Base-by-base conservation (phyloP, 257 asterid species). In the Verbascum thapsus region DNA sequence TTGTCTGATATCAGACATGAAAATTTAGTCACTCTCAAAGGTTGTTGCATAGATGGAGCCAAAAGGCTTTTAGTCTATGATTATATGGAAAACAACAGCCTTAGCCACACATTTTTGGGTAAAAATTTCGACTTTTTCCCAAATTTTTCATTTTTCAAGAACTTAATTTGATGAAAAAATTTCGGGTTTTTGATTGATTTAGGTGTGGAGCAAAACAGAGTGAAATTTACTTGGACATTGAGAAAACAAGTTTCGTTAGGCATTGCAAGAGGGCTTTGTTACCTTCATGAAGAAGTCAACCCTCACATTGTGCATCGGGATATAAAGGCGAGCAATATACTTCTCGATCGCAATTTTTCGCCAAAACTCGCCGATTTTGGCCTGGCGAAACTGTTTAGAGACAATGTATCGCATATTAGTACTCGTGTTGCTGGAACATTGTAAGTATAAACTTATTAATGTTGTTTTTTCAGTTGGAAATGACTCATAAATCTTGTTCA, bases 391-490 rank as follows among this genome's bases (percentile, higher is more conserved):
- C 70, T 89, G 23, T 80, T 87, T 22, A 60, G 79, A n/a, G 94
- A 83, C 53, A 68, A 81, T 37, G 73, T 32, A 3, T 84, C 97
- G 0, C 62, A 83, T 78, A 78, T 89, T 43, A 87, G 94, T 70
- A 89, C 97, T 53, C 88, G 86, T 12, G 97, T 89, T 1, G 97
- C 97, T 1, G 97, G 95, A 8, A 89, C 97, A 7, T 63, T 89
- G 95, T 89, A 68, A 82, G 91, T 77, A 4, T 10, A 30, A 50
- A 51, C 48, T 15, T 62, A 0, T 17, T n/a, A 0, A 1, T 58
- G 16, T 22, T 18, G 15, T 0, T 72, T 58, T 45, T n/a, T n/a
- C n/a, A 6, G 5, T 69, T 5, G 5, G 6, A 47, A 4, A n/a
- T n/a, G n/a, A n/a, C 57, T 16, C 17, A 8, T 56, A 20, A n/a